These are phyloP conservation scores for Leishmania braziliensis DNA, from an alignment of 208 protist genomes.

Conservation along the genomic window DNA sequence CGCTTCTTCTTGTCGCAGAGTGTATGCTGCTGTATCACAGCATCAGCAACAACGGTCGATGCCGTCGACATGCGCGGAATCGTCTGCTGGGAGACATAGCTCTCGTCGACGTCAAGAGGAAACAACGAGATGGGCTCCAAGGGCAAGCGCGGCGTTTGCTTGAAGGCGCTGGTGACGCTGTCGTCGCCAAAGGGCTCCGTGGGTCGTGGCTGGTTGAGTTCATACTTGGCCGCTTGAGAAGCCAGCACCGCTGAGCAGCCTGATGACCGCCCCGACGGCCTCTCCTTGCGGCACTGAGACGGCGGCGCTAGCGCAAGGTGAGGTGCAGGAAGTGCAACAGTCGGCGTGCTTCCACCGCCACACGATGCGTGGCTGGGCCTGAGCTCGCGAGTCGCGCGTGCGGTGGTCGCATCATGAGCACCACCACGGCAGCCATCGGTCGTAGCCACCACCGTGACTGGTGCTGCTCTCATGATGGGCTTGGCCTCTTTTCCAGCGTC, in stretches of 20 bases:
- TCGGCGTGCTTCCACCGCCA: slow-evolving; percentile 17
- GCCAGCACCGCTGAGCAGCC: not conserved
- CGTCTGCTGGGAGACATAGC: not conserved
- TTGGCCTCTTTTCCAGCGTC: not conserved
- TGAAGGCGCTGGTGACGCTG: not conserved
- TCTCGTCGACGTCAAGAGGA: slow-evolving; percentile 1
- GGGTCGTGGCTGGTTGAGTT: slow-evolving; percentile 16
- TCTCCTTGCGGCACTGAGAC: not conserved
- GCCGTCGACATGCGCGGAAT: not conserved
- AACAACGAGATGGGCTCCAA: slow-evolving; percentile 10
- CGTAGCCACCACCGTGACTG: not conserved
- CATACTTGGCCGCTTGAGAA: not conserved
- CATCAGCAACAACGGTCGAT: not conserved
- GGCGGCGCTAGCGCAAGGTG: not conserved
- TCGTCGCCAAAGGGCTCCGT: slow-evolving; percentile 33
- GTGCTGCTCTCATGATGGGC: not conserved
- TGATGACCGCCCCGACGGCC: not conserved
- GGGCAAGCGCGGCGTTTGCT: not conserved
- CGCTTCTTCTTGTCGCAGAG: not conserved
- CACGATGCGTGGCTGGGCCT: slow-evolving; percentile 18
- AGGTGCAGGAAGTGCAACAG: not conserved
- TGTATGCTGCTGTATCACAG: not conserved
- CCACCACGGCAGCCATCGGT: not conserved
- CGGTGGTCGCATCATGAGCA: not conserved
- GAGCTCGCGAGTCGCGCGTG: not conserved